Conservation (phyloP, 2,329 filamentous ascomycete species). For the Neofusicoccum cordaticola region DNA sequence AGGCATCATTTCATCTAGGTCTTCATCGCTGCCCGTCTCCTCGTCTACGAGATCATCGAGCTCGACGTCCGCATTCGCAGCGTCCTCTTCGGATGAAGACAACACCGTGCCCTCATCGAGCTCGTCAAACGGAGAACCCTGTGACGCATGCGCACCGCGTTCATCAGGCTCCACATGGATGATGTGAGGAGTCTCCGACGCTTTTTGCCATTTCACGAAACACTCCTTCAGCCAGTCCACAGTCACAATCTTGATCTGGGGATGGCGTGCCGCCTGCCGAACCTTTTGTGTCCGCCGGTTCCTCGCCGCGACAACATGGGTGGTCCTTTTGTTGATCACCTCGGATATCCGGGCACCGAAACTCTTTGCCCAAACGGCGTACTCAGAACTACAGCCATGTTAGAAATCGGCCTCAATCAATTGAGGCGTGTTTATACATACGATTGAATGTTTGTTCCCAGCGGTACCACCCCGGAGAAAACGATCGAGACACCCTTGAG, state of each 20-base stretch:
- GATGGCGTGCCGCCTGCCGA: slow-evolving; percentile 74
- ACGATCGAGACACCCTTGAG: slow-evolving; percentile 76
- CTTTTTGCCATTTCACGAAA: slow-evolving; percentile 75
- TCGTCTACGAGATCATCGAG: slow-evolving; percentile 23
- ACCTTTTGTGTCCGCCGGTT: slow-evolving; percentile 84
- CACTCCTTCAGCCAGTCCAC: slow-evolving; percentile 86
- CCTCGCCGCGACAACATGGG: slow-evolving; percentile 71
- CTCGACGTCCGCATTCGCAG: slow-evolving; percentile 33
- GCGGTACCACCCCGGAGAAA: slow-evolving; percentile 83
- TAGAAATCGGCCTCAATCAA: background rate
- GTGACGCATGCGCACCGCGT: slow-evolving; percentile 22
- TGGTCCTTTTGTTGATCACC: slow-evolving; percentile 55
- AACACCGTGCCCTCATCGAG: slow-evolving; percentile 33
- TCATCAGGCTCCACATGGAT: slow-evolving; percentile 73
- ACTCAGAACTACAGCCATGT: slow-evolving; percentile 60
- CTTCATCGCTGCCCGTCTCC: slow-evolving; percentile 34
- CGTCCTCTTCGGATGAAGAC: slow-evolving; percentile 45
- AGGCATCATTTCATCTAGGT: slow-evolving; percentile 20
- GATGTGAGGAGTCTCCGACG: slow-evolving; percentile 77
- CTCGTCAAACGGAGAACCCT: slow-evolving; percentile 35
- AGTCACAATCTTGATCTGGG: slow-evolving; percentile 85
- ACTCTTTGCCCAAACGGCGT: slow-evolving; percentile 78
- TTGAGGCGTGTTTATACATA: slow-evolving; percentile 29
- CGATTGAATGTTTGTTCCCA: slow-evolving; percentile 71
- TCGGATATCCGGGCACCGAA: slow-evolving; percentile 73